phyloP scores from a whole-genome alignment of 108 stramenopile genomes.

The Parietichytrium sp. region DNA sequence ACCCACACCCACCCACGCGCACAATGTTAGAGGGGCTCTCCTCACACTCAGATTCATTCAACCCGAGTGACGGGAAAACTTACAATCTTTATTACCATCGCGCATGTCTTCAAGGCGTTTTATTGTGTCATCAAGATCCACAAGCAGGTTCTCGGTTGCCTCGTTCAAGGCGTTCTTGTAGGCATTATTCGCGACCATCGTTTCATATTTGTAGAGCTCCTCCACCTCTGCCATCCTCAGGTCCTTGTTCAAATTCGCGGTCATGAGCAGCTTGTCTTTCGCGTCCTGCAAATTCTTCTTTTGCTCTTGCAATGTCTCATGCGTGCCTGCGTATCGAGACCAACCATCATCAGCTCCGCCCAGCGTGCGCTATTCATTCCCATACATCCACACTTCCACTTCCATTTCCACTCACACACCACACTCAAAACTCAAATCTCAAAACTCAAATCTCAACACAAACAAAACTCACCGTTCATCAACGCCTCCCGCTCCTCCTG shows the following conservation, averaged over 20 bases:
- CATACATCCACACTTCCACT: no score
- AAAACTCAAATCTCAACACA: no score
- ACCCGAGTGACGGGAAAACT: no score
- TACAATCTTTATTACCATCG: no score
- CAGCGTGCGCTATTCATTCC: no score
- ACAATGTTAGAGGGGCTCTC: no score
- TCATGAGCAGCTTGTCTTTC: background rate
- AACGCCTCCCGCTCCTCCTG: background rate
- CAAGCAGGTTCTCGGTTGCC: background rate
- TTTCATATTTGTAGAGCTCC: background rate
- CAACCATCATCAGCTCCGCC: no score
- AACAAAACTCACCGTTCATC: no score
- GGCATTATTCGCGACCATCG: background rate
- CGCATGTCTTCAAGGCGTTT: conserved; percentile 1
- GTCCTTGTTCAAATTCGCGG: background rate
- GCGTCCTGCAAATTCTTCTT: background rate
- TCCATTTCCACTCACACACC: no score
- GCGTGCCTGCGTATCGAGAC: background rate
- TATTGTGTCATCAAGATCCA: background rate
- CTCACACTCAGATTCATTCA: no score
- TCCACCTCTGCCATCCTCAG: background rate
- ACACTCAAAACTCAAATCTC: no score
- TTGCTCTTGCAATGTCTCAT: background rate
- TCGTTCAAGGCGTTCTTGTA: background rate
- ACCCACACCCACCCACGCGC: no score